Evolutionary conservation across 257 asterid genomes (phyloP).

Genomic region (Lithospermum erythrorhizon): DNA sequence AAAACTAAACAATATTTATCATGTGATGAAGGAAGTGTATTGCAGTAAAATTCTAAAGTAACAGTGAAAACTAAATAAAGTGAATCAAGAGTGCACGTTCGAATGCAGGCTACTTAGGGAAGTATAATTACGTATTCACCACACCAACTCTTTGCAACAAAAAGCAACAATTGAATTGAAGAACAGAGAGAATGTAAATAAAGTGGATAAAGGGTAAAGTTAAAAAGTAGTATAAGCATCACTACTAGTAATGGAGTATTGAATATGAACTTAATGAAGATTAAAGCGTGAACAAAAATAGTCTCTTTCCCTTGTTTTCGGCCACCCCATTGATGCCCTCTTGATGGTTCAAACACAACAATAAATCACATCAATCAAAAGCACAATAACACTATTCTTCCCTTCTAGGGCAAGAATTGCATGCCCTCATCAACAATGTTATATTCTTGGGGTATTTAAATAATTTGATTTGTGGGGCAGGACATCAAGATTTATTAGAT

Average conservation of each 20-base stretch:
- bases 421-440: background rate
- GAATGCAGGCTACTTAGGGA: background rate
- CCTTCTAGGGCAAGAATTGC: conserved; percentile 12
- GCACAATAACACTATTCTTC: conserved; percentile 23
- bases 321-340: conserved; percentile 22
- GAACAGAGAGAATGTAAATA: background rate
- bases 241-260: conserved; percentile 7
- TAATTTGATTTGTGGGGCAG: conserved; percentile 14
- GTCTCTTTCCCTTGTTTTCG: conserved; percentile 24
- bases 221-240: background rate
- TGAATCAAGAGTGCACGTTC: background rate
- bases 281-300: conserved; percentile 12
- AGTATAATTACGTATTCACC: background rate
- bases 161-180: background rate
- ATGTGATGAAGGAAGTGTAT: too few relatives aligned
- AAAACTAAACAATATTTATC: too few relatives aligned
- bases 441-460: conserved; percentile 11
- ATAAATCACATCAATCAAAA: conserved; percentile 69
- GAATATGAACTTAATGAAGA: background rate
- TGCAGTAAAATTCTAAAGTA: background rate
- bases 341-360: conserved; percentile 41
- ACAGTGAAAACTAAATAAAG: background rate
- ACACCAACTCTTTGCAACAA: background rate
- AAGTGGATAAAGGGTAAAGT: conserved; percentile 5
- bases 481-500: conserved; percentile 14